Base-by-base conservation (phyloP, 1,284 basidiomycete species). In the Microbotryum intermedium region DNA sequence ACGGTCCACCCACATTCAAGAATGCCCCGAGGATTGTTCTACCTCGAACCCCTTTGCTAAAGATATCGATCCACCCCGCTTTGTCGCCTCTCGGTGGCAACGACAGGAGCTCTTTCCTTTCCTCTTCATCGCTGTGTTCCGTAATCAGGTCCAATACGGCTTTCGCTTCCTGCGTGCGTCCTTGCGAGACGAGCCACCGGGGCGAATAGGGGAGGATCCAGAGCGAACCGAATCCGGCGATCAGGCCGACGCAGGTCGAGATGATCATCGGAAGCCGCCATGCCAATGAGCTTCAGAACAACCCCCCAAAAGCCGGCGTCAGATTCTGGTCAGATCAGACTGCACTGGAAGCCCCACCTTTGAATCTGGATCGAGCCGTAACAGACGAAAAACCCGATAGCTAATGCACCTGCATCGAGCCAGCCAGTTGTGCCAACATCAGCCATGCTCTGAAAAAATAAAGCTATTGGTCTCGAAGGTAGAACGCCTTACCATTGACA, bases 171-270 rank as follows among this genome's bases (percentile, higher is more conserved):
- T 73, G 70, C 28, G 71, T 63, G 3, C 77, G 74, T 1, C 78
- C 78, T n/a, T 75, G 75, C 53, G 78, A 77, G 39, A 76, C 68
- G 20, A 81, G 70, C 80, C 80, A 82, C 16, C 80, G 75, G 1
- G 81, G 80, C 29, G 80, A 82, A 65, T 82, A 79, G 6, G 81
- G 80, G 34, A 82, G 75, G 68, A 79, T 76, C 20, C 75, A 26
- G 11, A 25, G 23, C 20, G 34, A 39, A 34, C n/a, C 34, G 20
- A n/a, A 11, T 30, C 25, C 72, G 46, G 78, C 77, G n/a, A 79
- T 78, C 11, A 77, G 71, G 4, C 79, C 79, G 28, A 82, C 67
- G 3, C 73, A 57, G 9, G 71, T 69, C 6, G 80, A 77, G 20
- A 76, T 67, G 43, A 72, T 65, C 59, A 81, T 78, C 0, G 80